phyloP scores from a whole-genome alignment of 179 eudicot genomes.

The Vitellaria paradoxa region DNA sequence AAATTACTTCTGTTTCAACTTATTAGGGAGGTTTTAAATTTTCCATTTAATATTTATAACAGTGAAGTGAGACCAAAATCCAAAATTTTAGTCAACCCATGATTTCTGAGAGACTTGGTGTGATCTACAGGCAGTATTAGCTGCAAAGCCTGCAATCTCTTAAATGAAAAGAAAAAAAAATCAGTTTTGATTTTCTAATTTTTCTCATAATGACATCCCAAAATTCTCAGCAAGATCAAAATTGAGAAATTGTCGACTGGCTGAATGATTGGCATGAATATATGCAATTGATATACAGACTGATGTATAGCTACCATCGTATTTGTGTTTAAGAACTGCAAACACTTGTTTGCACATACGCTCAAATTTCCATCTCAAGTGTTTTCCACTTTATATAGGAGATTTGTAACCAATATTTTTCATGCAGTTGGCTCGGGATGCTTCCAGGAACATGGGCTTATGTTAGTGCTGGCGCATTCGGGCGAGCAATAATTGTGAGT shows the following conservation, averaged over 20 bases:
- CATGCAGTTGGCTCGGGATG: conserved; percentile 98
- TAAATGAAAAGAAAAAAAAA: too few relatives aligned
- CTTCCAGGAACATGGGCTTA: conserved; percentile 99
- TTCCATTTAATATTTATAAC: background rate
- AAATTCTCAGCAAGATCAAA: background rate
- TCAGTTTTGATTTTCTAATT: too few relatives aligned
- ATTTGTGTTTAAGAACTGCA: background rate
- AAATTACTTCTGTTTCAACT: too few relatives aligned
- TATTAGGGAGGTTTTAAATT: background rate
- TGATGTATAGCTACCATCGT: background rate
- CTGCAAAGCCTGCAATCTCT: background rate
- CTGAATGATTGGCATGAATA: background rate
- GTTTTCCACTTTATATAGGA: too few relatives aligned
- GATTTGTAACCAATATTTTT: background rate
- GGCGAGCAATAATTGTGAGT: conserved; percentile 96
- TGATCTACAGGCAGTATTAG: background rate
- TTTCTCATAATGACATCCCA: background rate
- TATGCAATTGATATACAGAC: background rate
- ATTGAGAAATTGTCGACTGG: background rate
- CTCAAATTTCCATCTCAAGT: too few relatives aligned
- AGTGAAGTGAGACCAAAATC: background rate
- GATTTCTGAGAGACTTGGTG: background rate
- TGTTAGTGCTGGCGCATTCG: conserved; percentile 99
- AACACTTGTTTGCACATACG: background rate
- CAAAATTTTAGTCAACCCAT: background rate